These are phyloP conservation scores for Vigna angularis DNA, from an alignment of 306 rosid species.

Conservation along the genomic window DNA sequence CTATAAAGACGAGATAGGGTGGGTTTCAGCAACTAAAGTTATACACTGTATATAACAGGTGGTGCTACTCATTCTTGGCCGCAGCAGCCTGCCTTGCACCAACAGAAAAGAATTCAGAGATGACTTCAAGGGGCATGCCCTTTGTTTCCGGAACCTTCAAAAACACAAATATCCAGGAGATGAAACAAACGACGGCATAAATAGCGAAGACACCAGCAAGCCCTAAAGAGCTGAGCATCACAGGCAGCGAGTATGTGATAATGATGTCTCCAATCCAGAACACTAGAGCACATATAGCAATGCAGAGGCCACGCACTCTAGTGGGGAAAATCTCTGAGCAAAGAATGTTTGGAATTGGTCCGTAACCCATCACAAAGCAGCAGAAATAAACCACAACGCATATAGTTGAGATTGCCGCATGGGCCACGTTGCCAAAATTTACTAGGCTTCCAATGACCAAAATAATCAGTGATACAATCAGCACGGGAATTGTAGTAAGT, in stretches of 20 bases:
- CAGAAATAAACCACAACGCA: constrained; percentile 77
- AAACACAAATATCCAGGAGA: constrained; percentile 73
- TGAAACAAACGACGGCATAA: constrained; percentile 64
- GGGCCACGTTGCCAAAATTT: constrained; percentile 50
- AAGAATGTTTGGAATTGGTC: constrained; percentile 83
- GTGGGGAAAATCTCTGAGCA: constrained; percentile 85
- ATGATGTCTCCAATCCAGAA: constrained; percentile 80
- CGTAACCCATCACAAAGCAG: constrained; percentile 72
- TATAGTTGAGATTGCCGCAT: constrained; percentile 67
- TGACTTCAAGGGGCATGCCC: constrained; percentile 93
- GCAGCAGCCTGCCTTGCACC: constrained; percentile 64
- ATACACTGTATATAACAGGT: constrained; percentile 30
- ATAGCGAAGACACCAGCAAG: constrained; percentile 69
- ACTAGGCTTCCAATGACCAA: constrained; percentile 58
- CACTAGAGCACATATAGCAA: constrained; percentile 74
- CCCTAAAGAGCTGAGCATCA: constrained; percentile 64
- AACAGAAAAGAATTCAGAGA: constrained; percentile 76
- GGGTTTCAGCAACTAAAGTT: constrained; percentile 30
- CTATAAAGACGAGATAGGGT: constrained; percentile 30
- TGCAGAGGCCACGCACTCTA: constrained; percentile 84
- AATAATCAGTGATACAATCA: constrained; percentile 60
- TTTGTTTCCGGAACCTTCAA: constrained; percentile 89
- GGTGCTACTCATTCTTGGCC: constrained; percentile 54
- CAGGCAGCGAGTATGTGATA: constrained; percentile 71
- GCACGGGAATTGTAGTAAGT: constrained; percentile 74